A percentile compares a stretch with the other conserved stretches of the same genome.
These are phyloP conservation scores for Singerocomus inundabilis DNA, from an alignment of 1,284 basidiomycete species.

Conservation along the genomic window DNA sequence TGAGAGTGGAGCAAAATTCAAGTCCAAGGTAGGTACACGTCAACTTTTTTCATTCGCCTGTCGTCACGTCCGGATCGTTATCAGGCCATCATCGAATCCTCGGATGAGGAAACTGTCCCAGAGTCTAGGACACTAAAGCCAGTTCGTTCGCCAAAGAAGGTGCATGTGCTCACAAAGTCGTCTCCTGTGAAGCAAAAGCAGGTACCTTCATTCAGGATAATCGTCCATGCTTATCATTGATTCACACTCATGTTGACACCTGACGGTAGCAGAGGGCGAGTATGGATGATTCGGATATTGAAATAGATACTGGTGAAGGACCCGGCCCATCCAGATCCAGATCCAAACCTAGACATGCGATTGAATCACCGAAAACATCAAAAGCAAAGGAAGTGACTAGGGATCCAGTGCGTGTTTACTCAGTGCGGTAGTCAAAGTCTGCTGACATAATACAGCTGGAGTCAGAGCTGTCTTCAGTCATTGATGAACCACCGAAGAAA, in stretches of 20 bases:
- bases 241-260: not conserved
- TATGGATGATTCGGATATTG: conserved; percentile 8
- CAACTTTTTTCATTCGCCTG: not conserved
- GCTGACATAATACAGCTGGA: conserved; percentile 42
- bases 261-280: not conserved
- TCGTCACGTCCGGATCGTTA: not conserved
- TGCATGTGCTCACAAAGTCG: not conserved
- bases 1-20: conserved; percentile 20
- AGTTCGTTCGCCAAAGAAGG: conserved; percentile 12
- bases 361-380: conserved; percentile 5
- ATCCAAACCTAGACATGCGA: conserved; percentile 1
- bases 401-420: conserved; percentile 22
- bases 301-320: conserved; percentile 5
- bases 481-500: conserved; percentile 54
- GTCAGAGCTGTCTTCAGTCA: conserved; percentile 58
- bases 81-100: conserved; percentile 30
- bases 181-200: conserved; percentile 14
- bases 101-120: conserved; percentile 25
- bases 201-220: conserved; percentile 1
- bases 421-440: not conserved
- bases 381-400: conserved; percentile 7
- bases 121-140: conserved; percentile 1
- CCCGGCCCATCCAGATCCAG: conserved; percentile 14
- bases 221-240: not conserved
- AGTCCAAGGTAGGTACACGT: conserved; percentile 23